Base-by-base conservation (phyloP, 208 protist species). In the Acanthamoeba culbertsoni region DNA sequence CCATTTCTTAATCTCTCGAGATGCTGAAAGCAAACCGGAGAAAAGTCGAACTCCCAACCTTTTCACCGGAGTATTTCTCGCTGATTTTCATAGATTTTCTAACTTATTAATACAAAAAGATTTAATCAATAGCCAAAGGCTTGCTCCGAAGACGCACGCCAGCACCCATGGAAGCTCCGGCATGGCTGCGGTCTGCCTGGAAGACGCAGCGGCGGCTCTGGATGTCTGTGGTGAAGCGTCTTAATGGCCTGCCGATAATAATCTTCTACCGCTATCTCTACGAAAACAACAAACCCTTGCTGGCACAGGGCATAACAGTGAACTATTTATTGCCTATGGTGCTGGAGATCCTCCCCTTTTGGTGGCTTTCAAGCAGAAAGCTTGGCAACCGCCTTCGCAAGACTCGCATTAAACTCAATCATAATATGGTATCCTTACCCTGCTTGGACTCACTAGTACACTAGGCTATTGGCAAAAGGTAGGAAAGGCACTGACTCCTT, bases 271-370 rank as follows among this genome's bases (percentile, higher is more conserved):
- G 53, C 10, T 95, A 95, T 35, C 82, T 95, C 4, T 95, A 91
- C 86, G 20, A 84, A 7, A 91, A 91, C 33, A 94, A 95, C 46
- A 93, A 93, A 59, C 33, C 57, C 46, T 42, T 95, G 20, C 63
- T 95, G 28, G 59, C 84, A 31, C 91, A 91, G 68, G 92, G 91
- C 12, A 79, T 95, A 10, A 71, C 68, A 14, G 91, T 94, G 23
- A 93, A 95, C 75, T 95, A 95, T 90, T n/a, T 95, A 10, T 59
- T 95, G 23, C 91, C 94, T 5, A 91, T 95, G 51, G 35, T 95
- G 0, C 43, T 95, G 0, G 94, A 95, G 31, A 93, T 95, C 10
- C 57, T 93, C 16, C 88, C 88, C 57, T 91, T 75, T 33, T 95
- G 94, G 94, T 94, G 88, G 48, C 48, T 92, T 31, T 95, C 94